phyloP scores from a whole-genome alignment of 1,284 basidiomycete genomes.

The Clitocybe nebularis region DNA sequence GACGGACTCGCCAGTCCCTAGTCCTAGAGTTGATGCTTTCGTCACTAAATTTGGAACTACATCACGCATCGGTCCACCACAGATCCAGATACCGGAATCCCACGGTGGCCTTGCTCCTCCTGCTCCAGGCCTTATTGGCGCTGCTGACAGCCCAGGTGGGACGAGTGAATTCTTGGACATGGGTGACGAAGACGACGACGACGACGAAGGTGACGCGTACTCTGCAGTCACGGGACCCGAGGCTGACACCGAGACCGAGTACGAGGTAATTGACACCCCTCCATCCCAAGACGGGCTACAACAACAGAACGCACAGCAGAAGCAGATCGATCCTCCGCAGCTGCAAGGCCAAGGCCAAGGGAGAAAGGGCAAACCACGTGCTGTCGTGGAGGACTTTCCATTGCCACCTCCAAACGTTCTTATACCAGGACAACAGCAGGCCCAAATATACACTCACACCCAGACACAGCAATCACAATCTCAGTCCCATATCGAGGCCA shows the following conservation, averaged over 20 bases:
- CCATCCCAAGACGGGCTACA: constrained; percentile 13
- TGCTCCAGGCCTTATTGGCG: constrained; percentile 1
- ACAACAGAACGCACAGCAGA: constrained; percentile 13
- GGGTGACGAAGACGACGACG: constrained; percentile 46
- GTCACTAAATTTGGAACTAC: constrained; percentile 17
- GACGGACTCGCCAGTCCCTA: constrained; percentile 57
- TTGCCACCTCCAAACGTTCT: constrained; percentile 33
- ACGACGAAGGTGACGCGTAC: constrained; percentile 26
- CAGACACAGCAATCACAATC: neutral
- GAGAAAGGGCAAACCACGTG: constrained; percentile 25
- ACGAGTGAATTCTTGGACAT: constrained; percentile 60
- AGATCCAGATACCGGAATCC: constrained; percentile 10
- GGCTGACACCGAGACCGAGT: constrained; percentile 13
- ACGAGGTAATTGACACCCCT: constrained; percentile 9
- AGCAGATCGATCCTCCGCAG: too few relatives aligned
- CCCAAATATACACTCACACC: neutral
- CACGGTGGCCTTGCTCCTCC: constrained; percentile 8
- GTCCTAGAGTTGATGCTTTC: constrained; percentile 41
- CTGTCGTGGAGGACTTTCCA: constrained; percentile 38
- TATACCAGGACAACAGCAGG: constrained; percentile 15
- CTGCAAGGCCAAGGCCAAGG: constrained; percentile 10
- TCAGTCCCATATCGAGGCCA: neutral
- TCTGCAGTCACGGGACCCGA: constrained; percentile 10
- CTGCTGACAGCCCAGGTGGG: constrained; percentile 17
- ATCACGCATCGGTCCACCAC: constrained; percentile 17